These are phyloP conservation scores for Ogataea thermomethanolica DNA, from an alignment of 805 yeast species.

Conservation along the genomic window DNA sequence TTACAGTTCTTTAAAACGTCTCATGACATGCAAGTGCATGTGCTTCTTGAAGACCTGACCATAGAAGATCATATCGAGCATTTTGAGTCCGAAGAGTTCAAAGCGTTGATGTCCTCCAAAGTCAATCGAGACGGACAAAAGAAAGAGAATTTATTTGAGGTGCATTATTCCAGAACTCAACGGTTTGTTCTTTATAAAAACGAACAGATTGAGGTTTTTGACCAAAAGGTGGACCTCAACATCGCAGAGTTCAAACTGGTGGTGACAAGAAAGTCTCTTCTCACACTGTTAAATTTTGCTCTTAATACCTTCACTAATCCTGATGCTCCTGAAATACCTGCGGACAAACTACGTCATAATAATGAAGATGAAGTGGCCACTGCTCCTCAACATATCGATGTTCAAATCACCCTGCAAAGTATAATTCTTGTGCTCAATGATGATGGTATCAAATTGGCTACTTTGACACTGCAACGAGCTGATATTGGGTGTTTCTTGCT, in stretches of 20 bases:
- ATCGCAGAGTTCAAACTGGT: constrained; percentile 78
- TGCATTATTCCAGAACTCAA: constrained; percentile 56
- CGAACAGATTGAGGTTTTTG: constrained; percentile 62
- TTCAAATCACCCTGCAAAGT: constrained; percentile 66
- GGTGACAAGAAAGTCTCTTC: constrained; percentile 69
- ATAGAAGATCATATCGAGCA: constrained; percentile 73
- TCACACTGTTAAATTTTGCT: constrained; percentile 76
- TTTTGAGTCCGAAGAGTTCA: constrained; percentile 59
- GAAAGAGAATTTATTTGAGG: constrained; percentile 50
- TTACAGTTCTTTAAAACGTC: constrained; percentile 59
- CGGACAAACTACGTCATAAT: constrained; percentile 69
- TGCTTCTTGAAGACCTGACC: constrained; percentile 60
- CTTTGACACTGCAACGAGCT: constrained; percentile 72
- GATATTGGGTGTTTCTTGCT: constrained; percentile 58
- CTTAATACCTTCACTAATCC: constrained; percentile 89
- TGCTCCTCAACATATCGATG: constrained; percentile 72
- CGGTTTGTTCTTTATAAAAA: constrained; percentile 55
- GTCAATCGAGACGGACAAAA: constrained; percentile 39
- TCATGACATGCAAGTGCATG: constrained; percentile 60
- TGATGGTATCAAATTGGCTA: constrained; percentile 77
- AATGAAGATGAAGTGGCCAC: constrained; percentile 50
- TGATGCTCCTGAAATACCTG: constrained; percentile 60
- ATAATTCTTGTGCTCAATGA: constrained; percentile 75
- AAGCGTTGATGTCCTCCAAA: constrained; percentile 66
- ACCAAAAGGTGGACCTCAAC: constrained; percentile 67